Evolutionary conservation across 148 eudicot species (phyloP), one percentile per base, ranked within the genome.

Genomic region (Camellia granthamiana): DNA sequence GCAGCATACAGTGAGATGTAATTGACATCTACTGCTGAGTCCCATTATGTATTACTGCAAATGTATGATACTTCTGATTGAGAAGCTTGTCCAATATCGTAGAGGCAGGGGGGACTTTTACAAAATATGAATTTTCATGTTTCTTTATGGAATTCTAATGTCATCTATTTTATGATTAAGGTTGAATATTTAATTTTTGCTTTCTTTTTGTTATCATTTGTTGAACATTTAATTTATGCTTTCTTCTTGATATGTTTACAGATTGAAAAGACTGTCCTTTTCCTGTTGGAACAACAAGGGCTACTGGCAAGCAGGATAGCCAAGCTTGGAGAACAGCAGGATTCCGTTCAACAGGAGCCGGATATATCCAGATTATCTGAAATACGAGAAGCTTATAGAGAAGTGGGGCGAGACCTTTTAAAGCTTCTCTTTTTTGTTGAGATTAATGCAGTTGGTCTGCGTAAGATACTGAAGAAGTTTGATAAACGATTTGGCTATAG

Each of bases 251-350:
- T 43, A 15, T 21, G 38, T 49, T 74, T 76, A 78, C 88, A 94
- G 98, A 92, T 94, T 72, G 97, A 93, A 85, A 94, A 85, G 81
- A 87, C 85, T 66, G 98, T 94, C n/a, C 91, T 94, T 68, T 92
- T 94, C 83, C 80, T 94, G 58, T 84, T 94, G 84, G 93, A 94
- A 78, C 97, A 91, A 88, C 97, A 94, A 94, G 98, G 98, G 79
- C 72, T 85, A 65, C 90, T 92, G 74, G 95, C 98, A 77, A 90
- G 87, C 81, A 84, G 90, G 84, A 76, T 94, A 68, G 80, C 90
- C n/a, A 79, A 79, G 73, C 92, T 94, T 13, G 93, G 89, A 62
- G 89, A 92, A 83, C 89, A 86, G 77, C 91, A 88, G 59, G 89
- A 87, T n/a, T 74, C 81, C 81, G 88, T 88, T 71, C 86, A 91